Evolutionary conservation across 2,329 filamentous ascomycete genomes (phyloP), one percentile per base, ranked within the genome.

Genomic region (Xylariaceae sp.): DNA sequence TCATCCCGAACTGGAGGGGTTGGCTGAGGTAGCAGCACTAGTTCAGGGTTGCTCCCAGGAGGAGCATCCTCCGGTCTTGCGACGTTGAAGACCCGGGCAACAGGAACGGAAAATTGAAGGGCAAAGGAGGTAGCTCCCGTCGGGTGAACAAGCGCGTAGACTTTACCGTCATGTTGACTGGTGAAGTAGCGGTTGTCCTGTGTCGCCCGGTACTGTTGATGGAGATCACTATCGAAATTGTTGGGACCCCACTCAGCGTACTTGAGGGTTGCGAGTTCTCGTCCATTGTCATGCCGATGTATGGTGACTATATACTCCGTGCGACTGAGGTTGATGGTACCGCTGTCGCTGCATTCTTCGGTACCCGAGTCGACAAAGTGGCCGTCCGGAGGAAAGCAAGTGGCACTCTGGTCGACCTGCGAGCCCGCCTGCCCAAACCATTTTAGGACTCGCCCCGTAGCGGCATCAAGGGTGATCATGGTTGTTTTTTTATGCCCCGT

Each of bases 201-300:
- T 0, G 92, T 91, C 10, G 80, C 76, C 14, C 83, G 83, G 68
- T 98, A 95, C 69, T 98, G 91, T 48, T 84, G 84, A 66, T 91
- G 87, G 6, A 99, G 84, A 70, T 99, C 95, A 61, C 85, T 85
- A 73, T 99, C 93, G 58, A 88, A 90, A 56, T 89, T 96, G 73
- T 99, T 99, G 14, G 93, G 90, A 0, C 87, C 88, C 95, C 95
- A 99, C 72, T 99, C 95, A 10, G 91, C 89, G 70, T 96, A 99
- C 63, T 87, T 93, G 64, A 99, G 84, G 0, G 91, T 96, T 67
- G 92, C 96, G 60, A 99, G 89, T 7, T 86, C 84, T 56, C 88
- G 84, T 1, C 89, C 88, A 2, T 85, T 87, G 64, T 89, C 84
- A 44, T 82, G 84, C 57, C 90, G 88, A 62, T 92, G 89, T 44